A percentile compares a stretch with the other conserved stretches of the same genome.
Conservation (phyloP, 2,329 filamentous ascomycete genomes). For the Colletotrichum tanaceti region DNA sequence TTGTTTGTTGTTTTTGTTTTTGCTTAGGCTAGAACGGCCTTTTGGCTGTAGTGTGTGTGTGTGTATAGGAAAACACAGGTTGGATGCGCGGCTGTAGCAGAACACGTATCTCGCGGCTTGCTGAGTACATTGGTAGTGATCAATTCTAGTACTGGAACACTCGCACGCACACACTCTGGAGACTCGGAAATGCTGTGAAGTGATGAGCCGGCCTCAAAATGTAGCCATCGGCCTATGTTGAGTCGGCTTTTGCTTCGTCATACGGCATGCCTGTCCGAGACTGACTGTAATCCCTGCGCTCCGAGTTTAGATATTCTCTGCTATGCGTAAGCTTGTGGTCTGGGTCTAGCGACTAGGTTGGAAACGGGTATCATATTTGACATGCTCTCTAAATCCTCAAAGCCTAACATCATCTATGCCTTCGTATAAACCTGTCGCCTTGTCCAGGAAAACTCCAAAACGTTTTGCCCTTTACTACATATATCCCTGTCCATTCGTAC, state of each 20-base stretch:
- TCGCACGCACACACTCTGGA: not conserved
- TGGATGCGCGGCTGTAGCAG: slow-evolving; percentile 21
- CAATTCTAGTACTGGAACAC: slow-evolving; percentile 33
- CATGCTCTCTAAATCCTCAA: slow-evolving; percentile 14
- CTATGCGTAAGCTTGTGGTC: not conserved
- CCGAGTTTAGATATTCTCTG: rapidly evolving
- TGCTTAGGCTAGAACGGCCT: slow-evolving; percentile 6
- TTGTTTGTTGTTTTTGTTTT: not conserved
- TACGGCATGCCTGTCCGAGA: too few species aligned
- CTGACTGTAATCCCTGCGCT: not conserved
- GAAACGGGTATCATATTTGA: slow-evolving; percentile 37
- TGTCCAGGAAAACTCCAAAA: slow-evolving; percentile 16
- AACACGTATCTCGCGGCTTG: slow-evolving; percentile 15
- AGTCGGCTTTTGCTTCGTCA: not conserved
- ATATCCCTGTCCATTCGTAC: not conserved
- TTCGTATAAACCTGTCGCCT: not conserved
- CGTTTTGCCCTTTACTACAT: slow-evolving; percentile 5
- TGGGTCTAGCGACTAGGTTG: not conserved
- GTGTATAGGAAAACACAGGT: slow-evolving; percentile 19
- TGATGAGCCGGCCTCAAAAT: not conserved
- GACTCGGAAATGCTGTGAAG: not conserved
- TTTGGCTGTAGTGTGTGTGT: slow-evolving; percentile 20
- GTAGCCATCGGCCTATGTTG: too few species aligned
- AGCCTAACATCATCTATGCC: slow-evolving; percentile 27
- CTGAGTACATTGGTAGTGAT: slow-evolving; percentile 24